phyloP scores from a whole-genome alignment of 164 flowering plant genomes.

The Saururus chinensis region DNA sequence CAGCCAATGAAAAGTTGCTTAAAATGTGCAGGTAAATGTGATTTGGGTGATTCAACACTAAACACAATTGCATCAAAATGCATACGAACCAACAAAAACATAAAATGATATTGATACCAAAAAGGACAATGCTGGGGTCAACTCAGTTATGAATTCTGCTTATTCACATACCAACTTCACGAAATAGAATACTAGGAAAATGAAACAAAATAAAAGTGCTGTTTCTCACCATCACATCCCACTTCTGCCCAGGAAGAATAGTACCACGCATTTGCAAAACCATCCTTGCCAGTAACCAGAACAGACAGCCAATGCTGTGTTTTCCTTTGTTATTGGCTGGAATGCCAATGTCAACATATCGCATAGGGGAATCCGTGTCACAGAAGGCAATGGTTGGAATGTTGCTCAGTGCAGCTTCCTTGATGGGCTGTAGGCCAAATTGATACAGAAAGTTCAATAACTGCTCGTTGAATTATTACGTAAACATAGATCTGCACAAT shows the following conservation, averaged over 20 bases:
- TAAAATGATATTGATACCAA: too few relatives aligned
- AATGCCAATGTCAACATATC: conserved; percentile 79
- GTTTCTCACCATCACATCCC: conserved; percentile 55
- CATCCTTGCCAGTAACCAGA: conserved; percentile 86
- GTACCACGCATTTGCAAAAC: conserved; percentile 77
- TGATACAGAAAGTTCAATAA: neutral
- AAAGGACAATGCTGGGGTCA: too few relatives aligned
- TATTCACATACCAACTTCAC: neutral
- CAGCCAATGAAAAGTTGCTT: too few relatives aligned
- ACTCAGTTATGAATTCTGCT: too few relatives aligned
- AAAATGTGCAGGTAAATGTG: too few relatives aligned
- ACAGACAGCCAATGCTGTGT: conserved; percentile 80
- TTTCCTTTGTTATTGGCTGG: conserved; percentile 95
- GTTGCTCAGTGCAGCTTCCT: conserved; percentile 79
- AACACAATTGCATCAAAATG: too few relatives aligned
- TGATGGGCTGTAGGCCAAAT: conserved; percentile 52
- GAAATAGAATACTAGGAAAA: neutral
- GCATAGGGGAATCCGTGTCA: conserved; percentile 86
- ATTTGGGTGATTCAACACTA: too few relatives aligned
- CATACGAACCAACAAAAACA: too few relatives aligned
- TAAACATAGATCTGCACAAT: neutral
- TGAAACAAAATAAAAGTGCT: neutral
- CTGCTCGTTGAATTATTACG: neutral
- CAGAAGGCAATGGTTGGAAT: conserved; percentile 94
- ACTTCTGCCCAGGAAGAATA: conserved; percentile 65